phyloP scores from a whole-genome alignment of 768 basidiomycete genomes.

The Naganishia vaughanmartiniae region DNA sequence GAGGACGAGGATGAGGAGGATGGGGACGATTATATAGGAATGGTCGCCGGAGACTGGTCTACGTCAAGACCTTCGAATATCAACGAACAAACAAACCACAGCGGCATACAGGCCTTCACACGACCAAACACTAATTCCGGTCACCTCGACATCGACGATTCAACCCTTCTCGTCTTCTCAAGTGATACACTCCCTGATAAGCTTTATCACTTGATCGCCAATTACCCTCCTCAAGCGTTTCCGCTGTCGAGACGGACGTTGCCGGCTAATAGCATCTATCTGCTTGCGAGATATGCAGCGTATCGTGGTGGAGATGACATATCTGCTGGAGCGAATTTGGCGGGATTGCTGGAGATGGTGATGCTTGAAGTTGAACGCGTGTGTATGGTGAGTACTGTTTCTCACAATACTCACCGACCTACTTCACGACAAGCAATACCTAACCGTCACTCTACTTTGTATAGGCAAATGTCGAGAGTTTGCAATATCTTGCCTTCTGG shows the following conservation, averaged over 20 bases:
- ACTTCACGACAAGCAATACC: slow-evolving; percentile 8
- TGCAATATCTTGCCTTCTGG: slow-evolving; percentile 88
- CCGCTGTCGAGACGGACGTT: slow-evolving; percentile 60
- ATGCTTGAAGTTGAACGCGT: slow-evolving; percentile 88
- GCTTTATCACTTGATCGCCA: slow-evolving; percentile 75
- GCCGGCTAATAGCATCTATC: slow-evolving; percentile 86
- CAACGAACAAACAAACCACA: not conserved
- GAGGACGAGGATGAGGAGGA: slow-evolving; percentile 54
- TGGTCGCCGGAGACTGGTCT: not conserved
- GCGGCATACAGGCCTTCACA: not conserved
- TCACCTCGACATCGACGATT: slow-evolving; percentile 54
- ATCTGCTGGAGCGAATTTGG: slow-evolving; percentile 74
- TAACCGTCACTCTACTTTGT: slow-evolving; percentile 23
- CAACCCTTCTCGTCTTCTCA: slow-evolving; percentile 92
- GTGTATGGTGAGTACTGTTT: slow-evolving; percentile 69
- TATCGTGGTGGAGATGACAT: slow-evolving; percentile 37
- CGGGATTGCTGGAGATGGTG: slow-evolving; percentile 84
- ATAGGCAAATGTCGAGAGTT: slow-evolving; percentile 60
- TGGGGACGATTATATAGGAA: slow-evolving; percentile 6
- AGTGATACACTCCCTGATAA: slow-evolving; percentile 72
- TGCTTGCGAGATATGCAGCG: slow-evolving; percentile 86
- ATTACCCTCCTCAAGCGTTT: slow-evolving; percentile 67
- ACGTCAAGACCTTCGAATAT: not conserved
- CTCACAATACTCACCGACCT: not conserved
- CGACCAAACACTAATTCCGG: not conserved